Base-by-base conservation (phyloP, 257 asterid species). In the Rhazya stricta region DNA sequence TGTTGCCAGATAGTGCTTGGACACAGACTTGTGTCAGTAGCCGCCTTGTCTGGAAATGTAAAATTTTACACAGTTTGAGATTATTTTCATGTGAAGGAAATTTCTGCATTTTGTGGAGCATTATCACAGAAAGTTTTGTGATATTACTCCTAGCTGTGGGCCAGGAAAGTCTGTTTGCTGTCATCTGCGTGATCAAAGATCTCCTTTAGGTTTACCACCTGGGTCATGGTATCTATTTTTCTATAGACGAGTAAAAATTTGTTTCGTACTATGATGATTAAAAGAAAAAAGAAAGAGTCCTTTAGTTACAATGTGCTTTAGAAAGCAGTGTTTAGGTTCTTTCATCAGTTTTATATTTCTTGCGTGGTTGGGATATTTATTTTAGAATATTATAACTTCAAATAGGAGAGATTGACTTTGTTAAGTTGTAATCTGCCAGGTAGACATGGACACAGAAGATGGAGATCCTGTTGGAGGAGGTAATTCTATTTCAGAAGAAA, bases 401-500 rank as follows among this genome's bases (percentile, higher is more conserved):
- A 30, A 4, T 62, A 5, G 2, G 42, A 54, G 2, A n/a, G 21
- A 23, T 34, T 71, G 15, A 75, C 67, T 36, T 30, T 32, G 37
- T 48, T 46, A 57, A 61, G 41, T 56, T 53, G 11, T 51, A 53
- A 80, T 71, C 51, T 81, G 54, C 63, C 91, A 94, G 99, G 97
- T 94, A 77, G 99, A 92, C 81, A 94, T 94, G 99, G 99, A 94
- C 84, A 89, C 86, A 72, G 99, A 88, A 79, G 99, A 94, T 77
- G 89, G 78, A 56, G 86, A 85, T 78, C 50, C 78, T 51, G 51
- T 61, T 45, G 81, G 83, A 69, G 86, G 72, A 69, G 86, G 72
- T 62, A 63, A 77, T 75, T 76, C 90, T 74, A 79, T 79, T 74
- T 82, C 86, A 53, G 90, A 75, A 78, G 90, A 79, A 45, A 77